phyloP scores from a whole-genome alignment of 768 basidiomycete species.

The Boletus insuetus region DNA sequence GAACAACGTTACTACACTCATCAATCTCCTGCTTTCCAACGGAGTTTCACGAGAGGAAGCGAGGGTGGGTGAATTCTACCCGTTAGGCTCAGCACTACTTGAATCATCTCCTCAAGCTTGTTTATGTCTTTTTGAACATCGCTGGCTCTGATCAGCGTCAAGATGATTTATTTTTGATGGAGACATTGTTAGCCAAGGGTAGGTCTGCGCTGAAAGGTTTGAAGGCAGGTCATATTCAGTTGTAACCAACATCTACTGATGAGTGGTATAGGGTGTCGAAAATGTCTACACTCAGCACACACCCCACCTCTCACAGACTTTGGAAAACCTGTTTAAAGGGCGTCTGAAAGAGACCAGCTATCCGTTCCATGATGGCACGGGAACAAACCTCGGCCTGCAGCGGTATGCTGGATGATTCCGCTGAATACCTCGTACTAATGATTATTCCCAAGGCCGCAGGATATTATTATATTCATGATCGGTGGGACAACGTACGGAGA shows the following conservation, averaged over 20 bases:
- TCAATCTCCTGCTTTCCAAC: conserved; percentile 71
- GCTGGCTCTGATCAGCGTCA: conserved; percentile 96
- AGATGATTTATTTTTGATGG: conserved; percentile 95
- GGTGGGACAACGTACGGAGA: conserved; percentile 98
- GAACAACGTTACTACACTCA: conserved; percentile 75
- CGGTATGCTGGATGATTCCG: conserved; percentile 40
- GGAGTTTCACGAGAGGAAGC: conserved; percentile 78
- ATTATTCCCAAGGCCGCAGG: conserved; percentile 67
- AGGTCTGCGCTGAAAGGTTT: conserved; percentile 93
- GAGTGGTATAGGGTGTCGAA: conserved; percentile 76
- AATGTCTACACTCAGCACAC: conserved; percentile 98
- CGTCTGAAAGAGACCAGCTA: conserved; percentile 84
- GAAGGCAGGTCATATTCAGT: conserved; percentile 53
- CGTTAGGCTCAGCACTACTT: conserved; percentile 4
- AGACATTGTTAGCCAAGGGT: conserved; percentile 91
- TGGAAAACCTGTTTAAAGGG: conserved; percentile 87
- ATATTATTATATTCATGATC: conserved; percentile 95
- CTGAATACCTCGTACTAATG: conserved; percentile 1
- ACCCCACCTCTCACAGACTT: conserved; percentile 88
- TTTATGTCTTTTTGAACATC: conserved; percentile 89
- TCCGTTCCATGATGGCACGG: conserved; percentile 78
- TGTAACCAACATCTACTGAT: conserved; percentile 2
- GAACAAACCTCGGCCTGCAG: conserved; percentile 68
- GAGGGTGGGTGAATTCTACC: conserved; percentile 39
- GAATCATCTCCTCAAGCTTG: conserved; percentile 53